phyloP scores from a whole-genome alignment of 2,329 filamentous ascomycete species.

The Trichoderma endophyticum region DNA sequence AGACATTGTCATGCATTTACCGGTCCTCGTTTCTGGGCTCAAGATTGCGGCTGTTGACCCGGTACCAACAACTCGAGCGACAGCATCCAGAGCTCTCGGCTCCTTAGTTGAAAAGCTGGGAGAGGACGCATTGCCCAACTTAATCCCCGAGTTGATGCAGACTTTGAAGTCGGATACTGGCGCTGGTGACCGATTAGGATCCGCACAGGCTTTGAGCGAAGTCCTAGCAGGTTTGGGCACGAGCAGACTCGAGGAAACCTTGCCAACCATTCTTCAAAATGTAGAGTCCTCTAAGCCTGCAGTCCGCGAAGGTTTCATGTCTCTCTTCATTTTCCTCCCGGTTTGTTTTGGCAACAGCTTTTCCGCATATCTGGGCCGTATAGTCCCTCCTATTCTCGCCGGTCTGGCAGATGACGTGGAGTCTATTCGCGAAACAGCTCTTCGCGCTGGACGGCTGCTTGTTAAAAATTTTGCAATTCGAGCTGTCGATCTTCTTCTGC shows the following conservation, averaged over 20 bases:
- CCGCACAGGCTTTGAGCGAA: slow-evolving; percentile 92
- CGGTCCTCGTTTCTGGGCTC: slow-evolving; percentile 86
- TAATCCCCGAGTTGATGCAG: slow-evolving; percentile 96
- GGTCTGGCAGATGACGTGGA: slow-evolving; percentile 95
- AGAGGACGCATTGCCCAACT: slow-evolving; percentile 92
- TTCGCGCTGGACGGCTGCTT: slow-evolving; percentile 86
- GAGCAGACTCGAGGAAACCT: slow-evolving; percentile 84
- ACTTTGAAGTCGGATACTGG: slow-evolving; percentile 97
- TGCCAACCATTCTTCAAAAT: slow-evolving; percentile 95
- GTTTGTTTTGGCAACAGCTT: slow-evolving; percentile 99
- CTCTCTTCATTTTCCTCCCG: slow-evolving; percentile 96
- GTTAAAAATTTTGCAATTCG: slow-evolving; percentile 98
- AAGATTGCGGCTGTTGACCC: slow-evolving; percentile 90
- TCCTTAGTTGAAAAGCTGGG: slow-evolving; percentile 98
- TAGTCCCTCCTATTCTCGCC: slow-evolving; percentile 91
- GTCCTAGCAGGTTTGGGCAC: slow-evolving; percentile 94
- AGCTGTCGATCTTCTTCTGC: slow-evolving; percentile 88
- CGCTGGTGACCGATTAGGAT: slow-evolving; percentile 91
- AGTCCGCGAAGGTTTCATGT: slow-evolving; percentile 98
- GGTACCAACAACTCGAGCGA: slow-evolving; percentile 92
- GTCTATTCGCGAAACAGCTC: slow-evolving; percentile 92
- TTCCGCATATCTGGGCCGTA: slow-evolving; percentile 88
- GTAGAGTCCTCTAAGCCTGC: slow-evolving; percentile 86
- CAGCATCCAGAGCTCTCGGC: slow-evolving; percentile 90
- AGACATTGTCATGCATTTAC: slow-evolving; percentile 85